A percentile compares a stretch with the other conserved stretches of the same genome.
phyloP scores from a whole-genome alignment of 176 grass and related monocot genomes.

The Elymus sibiricus region DNA sequence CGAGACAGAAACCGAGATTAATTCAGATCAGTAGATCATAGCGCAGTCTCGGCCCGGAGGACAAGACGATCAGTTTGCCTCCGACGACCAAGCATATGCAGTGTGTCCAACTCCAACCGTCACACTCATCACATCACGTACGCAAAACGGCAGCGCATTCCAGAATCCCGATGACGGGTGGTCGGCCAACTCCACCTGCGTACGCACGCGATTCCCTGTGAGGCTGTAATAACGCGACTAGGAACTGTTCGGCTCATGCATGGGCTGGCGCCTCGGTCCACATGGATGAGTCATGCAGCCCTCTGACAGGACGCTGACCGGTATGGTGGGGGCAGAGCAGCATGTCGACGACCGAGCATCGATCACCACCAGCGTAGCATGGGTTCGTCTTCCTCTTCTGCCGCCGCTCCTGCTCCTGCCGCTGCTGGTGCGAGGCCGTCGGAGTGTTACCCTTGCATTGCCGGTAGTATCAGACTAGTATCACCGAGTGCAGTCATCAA shows the following conservation, averaged over 20 bases:
- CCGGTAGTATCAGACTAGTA: too few species aligned
- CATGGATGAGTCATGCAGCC: not conserved
- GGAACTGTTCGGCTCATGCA: not conserved
- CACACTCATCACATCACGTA: not conserved
- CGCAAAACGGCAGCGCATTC: not conserved
- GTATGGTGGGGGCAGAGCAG: not conserved
- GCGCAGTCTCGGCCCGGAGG: too few species aligned
- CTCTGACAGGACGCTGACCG: conserved; percentile 1
- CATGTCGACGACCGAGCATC: not conserved
- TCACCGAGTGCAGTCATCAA: too few species aligned
- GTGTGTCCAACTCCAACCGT: not conserved
- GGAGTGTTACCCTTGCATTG: not conserved
- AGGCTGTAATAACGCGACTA: not conserved
- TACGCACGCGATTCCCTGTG: not conserved
- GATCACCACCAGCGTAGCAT: not conserved
- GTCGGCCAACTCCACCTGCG: not conserved
- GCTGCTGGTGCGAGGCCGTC: conserved; percentile 2
- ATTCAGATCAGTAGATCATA: too few species aligned
- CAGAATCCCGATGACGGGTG: not conserved
- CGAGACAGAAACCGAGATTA: too few species aligned
- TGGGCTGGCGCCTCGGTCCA: not conserved
- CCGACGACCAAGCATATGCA: not conserved
- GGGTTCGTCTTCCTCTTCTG: not conserved
- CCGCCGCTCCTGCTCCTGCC: not conserved
- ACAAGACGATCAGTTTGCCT: too few species aligned